Evolutionary conservation across 805 yeast species (phyloP).

Genomic region (Candida palmyrensis): DNA sequence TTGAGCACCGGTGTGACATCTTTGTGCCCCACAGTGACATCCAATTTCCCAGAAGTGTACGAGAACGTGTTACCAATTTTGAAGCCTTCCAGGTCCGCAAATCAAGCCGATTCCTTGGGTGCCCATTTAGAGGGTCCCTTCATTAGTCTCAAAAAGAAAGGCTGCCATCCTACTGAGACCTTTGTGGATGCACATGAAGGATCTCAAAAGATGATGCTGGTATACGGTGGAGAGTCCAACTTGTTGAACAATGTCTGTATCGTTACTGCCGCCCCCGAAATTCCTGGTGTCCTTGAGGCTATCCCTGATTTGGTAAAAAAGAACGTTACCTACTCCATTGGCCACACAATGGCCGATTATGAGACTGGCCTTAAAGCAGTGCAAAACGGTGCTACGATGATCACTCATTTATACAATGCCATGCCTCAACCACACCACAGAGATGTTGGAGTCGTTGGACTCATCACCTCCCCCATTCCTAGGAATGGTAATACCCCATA

Average conservation of each 20-base stretch:
- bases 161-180: conserved; percentile 47
- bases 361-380: conserved; percentile 39
- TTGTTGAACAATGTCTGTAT: conserved; percentile 32
- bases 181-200: conserved; percentile 34
- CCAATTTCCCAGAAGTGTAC: conserved; percentile 47
- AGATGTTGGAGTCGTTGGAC: conserved; percentile 52
- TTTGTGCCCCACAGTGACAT: conserved; percentile 53
- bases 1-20: conserved; percentile 51
- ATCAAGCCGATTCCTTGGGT: conserved; percentile 44
- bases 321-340: conserved; percentile 39
- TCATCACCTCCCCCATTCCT: conserved; percentile 27
- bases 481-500: conserved; percentile 31
- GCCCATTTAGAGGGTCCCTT: conserved; percentile 62
- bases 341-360: conserved; percentile 42
- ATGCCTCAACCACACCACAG: conserved; percentile 60
- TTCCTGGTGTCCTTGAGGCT: conserved; percentile 40
- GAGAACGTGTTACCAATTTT: conserved; percentile 41
- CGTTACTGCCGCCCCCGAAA: conserved; percentile 50
- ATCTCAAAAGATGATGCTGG: conserved; percentile 18
- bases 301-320: conserved; percentile 30
- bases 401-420: conserved; percentile 58
- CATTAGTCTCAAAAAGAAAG: conserved; percentile 42
- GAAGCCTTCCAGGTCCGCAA: conserved; percentile 23
- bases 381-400: conserved; percentile 50
- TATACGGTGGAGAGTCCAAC: conserved; percentile 33